A percentile compares a stretch with the other conserved stretches of the same genome.
Evolutionary conservation across 768 basidiomycete genomes (phyloP).

Genomic region (Suillus variegatus): DNA sequence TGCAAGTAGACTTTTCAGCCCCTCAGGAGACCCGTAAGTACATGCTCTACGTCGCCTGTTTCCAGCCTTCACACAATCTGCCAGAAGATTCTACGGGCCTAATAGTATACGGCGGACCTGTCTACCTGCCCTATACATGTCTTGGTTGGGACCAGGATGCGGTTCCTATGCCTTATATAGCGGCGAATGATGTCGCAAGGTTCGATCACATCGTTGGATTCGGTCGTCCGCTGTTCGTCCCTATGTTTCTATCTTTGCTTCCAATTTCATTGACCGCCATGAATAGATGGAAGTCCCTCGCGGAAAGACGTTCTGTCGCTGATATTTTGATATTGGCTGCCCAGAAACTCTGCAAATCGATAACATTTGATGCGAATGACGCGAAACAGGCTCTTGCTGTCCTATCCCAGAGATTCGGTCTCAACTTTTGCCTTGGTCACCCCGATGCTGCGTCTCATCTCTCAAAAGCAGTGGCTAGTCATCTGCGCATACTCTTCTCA

Average conservation of each 20-base stretch:
- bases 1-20: slow-evolving; percentile 5
- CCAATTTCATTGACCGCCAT: background rate
- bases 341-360: background rate
- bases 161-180: background rate
- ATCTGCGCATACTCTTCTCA: slow-evolving; percentile 13
- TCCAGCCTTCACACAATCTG: background rate
- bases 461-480: slow-evolving; percentile 12
- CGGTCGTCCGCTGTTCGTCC: background rate
- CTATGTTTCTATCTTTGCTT: background rate
- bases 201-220: slow-evolving; percentile 1
- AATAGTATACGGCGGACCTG: background rate
- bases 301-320: background rate
- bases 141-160: slow-evolving; percentile 14
- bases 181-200: slow-evolving; percentile 1
- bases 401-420: slow-evolving; percentile 13
- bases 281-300: background rate
- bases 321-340: background rate
- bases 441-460: slow-evolving; percentile 3
- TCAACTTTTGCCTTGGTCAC: slow-evolving; percentile 7
- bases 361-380: background rate
- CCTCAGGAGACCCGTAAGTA: background rate
- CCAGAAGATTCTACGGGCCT: slow-evolving; percentile 3
- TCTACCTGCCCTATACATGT: slow-evolving; percentile 1
- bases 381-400: slow-evolving; percentile 8
- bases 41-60: background rate